These are phyloP conservation scores for Diplodia scrobiculata DNA, from an alignment of 2,329 filamentous ascomycete genomes.

Conservation along the genomic window DNA sequence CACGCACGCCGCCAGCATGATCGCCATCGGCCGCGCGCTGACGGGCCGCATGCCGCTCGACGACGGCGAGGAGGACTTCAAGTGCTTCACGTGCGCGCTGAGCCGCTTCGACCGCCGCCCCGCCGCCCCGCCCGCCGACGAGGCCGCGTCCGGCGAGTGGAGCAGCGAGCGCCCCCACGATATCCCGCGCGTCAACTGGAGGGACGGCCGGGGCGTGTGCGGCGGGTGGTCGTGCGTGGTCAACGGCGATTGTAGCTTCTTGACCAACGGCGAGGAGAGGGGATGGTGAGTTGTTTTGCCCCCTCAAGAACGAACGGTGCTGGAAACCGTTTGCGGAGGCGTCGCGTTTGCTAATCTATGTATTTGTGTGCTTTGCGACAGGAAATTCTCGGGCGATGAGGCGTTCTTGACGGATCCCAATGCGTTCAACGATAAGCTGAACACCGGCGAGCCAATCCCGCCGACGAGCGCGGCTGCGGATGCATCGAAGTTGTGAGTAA, in stretches of 20 bases:
- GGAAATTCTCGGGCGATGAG: conserved; percentile 62
- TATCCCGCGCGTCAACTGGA: conserved; percentile 57
- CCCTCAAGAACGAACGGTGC: not conserved
- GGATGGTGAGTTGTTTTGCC: conserved; percentile 66
- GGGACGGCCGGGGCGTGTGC: conserved; percentile 61
- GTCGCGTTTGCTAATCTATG: not conserved
- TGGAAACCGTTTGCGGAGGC: not conserved
- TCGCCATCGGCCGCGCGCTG: conserved; percentile 78
- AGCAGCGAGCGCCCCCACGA: conserved; percentile 37
- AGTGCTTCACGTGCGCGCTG: conserved; percentile 79
- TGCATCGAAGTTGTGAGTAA: conserved; percentile 20
- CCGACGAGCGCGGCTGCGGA: conserved; percentile 20
- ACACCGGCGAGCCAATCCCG: conserved; percentile 26
- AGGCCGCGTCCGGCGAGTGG: conserved; percentile 36
- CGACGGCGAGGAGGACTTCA: conserved; percentile 75
- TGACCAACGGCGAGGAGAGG: conserved; percentile 78
- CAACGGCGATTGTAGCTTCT: conserved; percentile 84
- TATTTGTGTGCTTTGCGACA: conserved; percentile 31
- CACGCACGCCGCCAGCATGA: conserved; percentile 86
- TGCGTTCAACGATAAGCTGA: conserved; percentile 41
- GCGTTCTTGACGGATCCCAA: conserved; percentile 52
- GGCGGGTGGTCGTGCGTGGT: conserved; percentile 78
- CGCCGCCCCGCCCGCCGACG: conserved; percentile 31
- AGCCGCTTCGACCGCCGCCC: conserved; percentile 64
- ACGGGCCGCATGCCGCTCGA: conserved; percentile 76